Evolutionary conservation across 108 stramenopile genomes (phyloP), one percentile per base, ranked within the genome.

Genomic region (Nitzschia putrida): DNA sequence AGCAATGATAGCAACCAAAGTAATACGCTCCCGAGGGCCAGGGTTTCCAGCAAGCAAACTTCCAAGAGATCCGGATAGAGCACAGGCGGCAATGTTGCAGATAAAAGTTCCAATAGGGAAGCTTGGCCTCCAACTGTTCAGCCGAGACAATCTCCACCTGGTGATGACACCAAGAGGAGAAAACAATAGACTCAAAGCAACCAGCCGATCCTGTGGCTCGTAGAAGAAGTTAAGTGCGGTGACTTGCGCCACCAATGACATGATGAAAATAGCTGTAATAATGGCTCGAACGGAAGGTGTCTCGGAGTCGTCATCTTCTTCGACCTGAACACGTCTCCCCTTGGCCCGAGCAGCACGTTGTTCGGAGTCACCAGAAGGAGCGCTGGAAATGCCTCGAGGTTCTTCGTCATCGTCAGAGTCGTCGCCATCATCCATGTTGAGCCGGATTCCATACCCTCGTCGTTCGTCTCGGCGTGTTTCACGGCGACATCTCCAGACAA

Each of bases 21-120:
- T 85, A 69, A 87, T 84, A 8, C 82, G 69, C 71, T 90, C 89
- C 37, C 72, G 64, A 9, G 87, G 80, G 29, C 81, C 80, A 54
- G 89, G 91, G 58, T 88, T 87, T 42, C 92, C 89, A 22, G 92
- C 87, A 63, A 93, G 60, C 11, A 90, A 59, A 50, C 69, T 80
- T 13, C 86, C 89, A 7, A 93, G 61, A 68, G 79, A 81, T 42
- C 92, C 92, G 44, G 77, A 77, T 13, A 93, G 45, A 18, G 88
- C 88, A 74, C 89, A 90, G 1, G 86, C 85, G 1, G 85, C 73
- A 21, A 93, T 81, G 69, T 93, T 93, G 61, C 86, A 85, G 29
- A 83, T 47, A 78, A 93, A 93, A 12, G 92, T 93, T 9, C 92
- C 92, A 34, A 93, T 54, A 22, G 91, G 89, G 57, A 93, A 93